These are phyloP conservation scores for Entomortierella lignicola DNA, from an alignment of 192 early-diverging fungal species.

Conservation along the genomic window DNA sequence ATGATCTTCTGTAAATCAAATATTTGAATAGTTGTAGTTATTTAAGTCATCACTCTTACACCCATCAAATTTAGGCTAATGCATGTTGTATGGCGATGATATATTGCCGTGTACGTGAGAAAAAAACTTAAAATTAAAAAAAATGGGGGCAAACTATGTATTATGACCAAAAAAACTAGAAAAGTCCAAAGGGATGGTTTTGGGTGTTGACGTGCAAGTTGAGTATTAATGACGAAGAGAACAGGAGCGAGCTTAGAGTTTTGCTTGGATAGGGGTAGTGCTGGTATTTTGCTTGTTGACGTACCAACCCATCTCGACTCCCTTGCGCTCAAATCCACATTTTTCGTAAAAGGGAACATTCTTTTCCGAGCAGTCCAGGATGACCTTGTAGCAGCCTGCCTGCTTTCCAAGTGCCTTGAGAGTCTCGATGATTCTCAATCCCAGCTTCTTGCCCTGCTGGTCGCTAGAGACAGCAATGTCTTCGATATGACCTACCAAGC, in stretches of 20 bases:
- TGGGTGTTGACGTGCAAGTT: neutral
- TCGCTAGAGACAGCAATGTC: slow-evolving; percentile 73
- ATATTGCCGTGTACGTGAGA: neutral
- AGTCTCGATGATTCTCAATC: slow-evolving; percentile 80
- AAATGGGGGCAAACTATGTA: neutral
- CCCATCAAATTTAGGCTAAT: no score
- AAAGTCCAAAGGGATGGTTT: no score
- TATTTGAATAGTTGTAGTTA: no score
- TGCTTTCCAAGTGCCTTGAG: slow-evolving; percentile 84
- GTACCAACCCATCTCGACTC: slow-evolving; percentile 74
- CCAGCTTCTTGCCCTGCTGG: slow-evolving; percentile 72
- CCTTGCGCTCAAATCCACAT: slow-evolving; percentile 86
- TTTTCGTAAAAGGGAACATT: slow-evolving; percentile 91
- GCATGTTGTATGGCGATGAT: no score
- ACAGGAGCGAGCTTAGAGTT: slow-evolving; percentile 10
- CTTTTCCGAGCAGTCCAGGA: slow-evolving; percentile 72
- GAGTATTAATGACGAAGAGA: neutral
- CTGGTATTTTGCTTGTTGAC: slow-evolving; percentile 44
- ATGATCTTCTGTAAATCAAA: no score
- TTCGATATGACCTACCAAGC: slow-evolving; percentile 87
- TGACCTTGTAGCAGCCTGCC: slow-evolving; percentile 86
- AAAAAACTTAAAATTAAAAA: neutral
- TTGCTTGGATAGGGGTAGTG: slow-evolving; percentile 5
- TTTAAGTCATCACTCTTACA: no score
- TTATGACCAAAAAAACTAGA: no score